Base-by-base conservation (phyloP, 768 basidiomycete species). In the Gyrodon lividus region DNA sequence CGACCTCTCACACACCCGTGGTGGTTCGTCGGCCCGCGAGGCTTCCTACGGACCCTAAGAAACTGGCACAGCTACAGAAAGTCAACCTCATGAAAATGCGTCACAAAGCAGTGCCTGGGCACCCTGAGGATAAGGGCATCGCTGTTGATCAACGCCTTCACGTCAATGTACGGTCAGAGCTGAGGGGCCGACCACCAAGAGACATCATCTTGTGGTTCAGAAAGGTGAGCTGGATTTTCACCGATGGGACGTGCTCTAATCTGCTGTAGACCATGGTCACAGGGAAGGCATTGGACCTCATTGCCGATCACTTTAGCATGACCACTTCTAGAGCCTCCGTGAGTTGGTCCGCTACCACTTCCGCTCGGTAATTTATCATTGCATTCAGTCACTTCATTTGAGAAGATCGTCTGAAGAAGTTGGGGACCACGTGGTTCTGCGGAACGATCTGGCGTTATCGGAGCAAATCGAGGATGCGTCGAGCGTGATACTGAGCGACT, bases 81-180 rank as follows among this genome's bases (percentile, higher is more conserved):
- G 62, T 90, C 16, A 80, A 84, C 59, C 62, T 84, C 5, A 87
- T 92, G 78, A 88, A 82, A 62, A 78, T 92, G 77, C 82, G 84
- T 48, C 88, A 87, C 62, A 76, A 73, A 34, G 91, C 91, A 10
- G 58, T 71, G 37, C 80, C 88, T 3, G 81, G 73, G 7, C 83
- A 91, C 59, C 74, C 79, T 17, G 82, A 77, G 59, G 82, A 86
- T 61, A 77, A 71, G 46, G 46, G 67, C 2, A 65, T 81, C 1
- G 70, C 81, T 13, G 60, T 80, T 39, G 77, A 80, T 20, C 75
- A 87, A 51, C 78, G 88, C 20, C 57, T 87, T 37, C 79, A 87
- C 63, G 59, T 89, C 30, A 79, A 71, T 34, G 77, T 83, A 5
- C 61, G 59, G 17, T 55, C 56, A 3, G 62, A 68, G 6, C 55